Conservation (phyloP, 2,329 filamentous ascomycete species). For the Arthrobotrys musiformis region DNA sequence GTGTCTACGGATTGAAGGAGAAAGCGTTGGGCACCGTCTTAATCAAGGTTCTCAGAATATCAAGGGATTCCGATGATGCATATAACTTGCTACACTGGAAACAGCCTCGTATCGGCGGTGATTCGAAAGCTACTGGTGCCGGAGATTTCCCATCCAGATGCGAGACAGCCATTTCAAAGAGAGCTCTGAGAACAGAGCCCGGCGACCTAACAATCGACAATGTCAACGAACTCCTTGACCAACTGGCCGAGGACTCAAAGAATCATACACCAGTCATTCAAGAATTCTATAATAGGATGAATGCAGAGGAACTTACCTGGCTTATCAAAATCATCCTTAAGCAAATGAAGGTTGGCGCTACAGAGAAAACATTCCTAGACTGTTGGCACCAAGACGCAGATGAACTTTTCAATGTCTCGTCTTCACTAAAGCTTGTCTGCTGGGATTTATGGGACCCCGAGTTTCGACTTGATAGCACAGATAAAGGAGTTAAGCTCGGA, state of each 20-base stretch:
- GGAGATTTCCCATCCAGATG: conserved; percentile 94
- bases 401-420: conserved; percentile 86
- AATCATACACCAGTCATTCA: conserved; percentile 83
- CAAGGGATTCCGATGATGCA: conserved; percentile 88
- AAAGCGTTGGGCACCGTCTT: conserved; percentile 87
- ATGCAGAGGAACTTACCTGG: conserved; percentile 92
- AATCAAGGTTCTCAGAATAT: conserved; percentile 92
- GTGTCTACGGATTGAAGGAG: conserved; percentile 92
- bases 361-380: conserved; percentile 87
- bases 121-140: conserved; percentile 67
- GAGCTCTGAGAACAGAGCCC: conserved; percentile 77
- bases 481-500: conserved; percentile 82
- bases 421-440: conserved; percentile 87
- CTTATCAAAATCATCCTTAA: conserved; percentile 91
- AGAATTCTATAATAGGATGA: conserved; percentile 89
- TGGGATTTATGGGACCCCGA: conserved; percentile 87
- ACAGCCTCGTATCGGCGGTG: conserved; percentile 72
- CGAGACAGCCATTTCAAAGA: conserved; percentile 82
- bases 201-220: conserved; percentile 87
- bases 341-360: conserved; percentile 79
- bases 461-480: conserved; percentile 75
- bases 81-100: conserved; percentile 92
- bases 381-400: conserved; percentile 83
- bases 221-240: conserved; percentile 86
- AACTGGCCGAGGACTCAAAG: conserved; percentile 73